Base-by-base conservation (phyloP, 2,329 filamentous ascomycete species). In the Lachnum nothofagi region DNA sequence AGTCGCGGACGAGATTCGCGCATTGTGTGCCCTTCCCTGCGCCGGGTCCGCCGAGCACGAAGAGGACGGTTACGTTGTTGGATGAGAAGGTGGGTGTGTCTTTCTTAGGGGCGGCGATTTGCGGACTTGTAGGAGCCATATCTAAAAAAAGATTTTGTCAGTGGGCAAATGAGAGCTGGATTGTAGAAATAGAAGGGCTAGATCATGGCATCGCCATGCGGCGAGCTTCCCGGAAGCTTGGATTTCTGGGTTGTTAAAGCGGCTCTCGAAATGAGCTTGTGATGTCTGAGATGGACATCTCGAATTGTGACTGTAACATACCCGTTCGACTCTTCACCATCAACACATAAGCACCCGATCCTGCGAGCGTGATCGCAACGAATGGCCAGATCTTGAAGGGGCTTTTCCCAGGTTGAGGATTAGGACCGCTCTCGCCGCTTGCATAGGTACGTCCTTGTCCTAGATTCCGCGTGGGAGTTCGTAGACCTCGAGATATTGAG, bases 1-100 rank as follows among this genome's bases (percentile, higher is more conserved):
- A 94, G 69, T 93, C 82, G 39, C 80, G 74, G 43, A 96, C 91
- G 27, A 98, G 83, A 57, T 88, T 87, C 59, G 82, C 80, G 75
- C 91, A 97, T 71, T 98, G 91, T 2, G 93, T 98, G 62, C 93
- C 93, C 70, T 98, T 98, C 63, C 93, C 93, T 55, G 91, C 88
- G 57, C 93, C 93, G 12, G 93, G 93, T 2, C 93, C 93, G 68
- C 91, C 91, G 53, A 98, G 89, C 55, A 97, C 89, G 74, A 95
- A 97, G 69, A 98, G 74, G 51, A 97, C 91, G n/a, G 89, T 93
- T 25, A 94, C 88, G 51, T 90, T 77, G 48, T 80, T 64, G 42
- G 85, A 72, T 50, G 80, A 83, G 78, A 95, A 96, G 64, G 82
- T 81, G 4, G 91, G 85, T 6, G 65, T 68, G 43, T 56, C 65